phyloP scores from a whole-genome alignment of 2,329 filamentous ascomycete genomes.

The Aspergillus arachidicola region DNA sequence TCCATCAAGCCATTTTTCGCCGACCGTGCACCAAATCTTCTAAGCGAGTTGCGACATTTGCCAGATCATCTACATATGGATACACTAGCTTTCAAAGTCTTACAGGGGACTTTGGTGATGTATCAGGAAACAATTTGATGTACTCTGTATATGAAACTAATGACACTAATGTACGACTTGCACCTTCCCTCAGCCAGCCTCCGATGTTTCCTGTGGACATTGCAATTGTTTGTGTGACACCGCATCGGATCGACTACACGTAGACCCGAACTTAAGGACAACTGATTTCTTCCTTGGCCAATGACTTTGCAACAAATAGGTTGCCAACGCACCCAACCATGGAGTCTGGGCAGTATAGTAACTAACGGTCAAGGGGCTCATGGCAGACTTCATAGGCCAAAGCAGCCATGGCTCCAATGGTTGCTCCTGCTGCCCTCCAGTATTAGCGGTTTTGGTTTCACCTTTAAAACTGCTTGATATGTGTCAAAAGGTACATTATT shows the following conservation, averaged over 20 bases:
- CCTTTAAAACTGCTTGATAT: background rate
- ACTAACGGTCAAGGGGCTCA: background rate
- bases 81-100: background rate
- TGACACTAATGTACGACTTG: background rate
- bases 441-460: background rate
- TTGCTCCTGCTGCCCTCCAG: background rate
- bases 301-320: background rate
- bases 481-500: too few relatives aligned
- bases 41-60: too few relatives aligned
- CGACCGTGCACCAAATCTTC: background rate
- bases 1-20: background rate
- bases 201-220: background rate
- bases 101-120: background rate
- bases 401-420: background rate
- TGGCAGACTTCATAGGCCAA: background rate
- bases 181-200: background rate
- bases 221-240: constrained; percentile 5
- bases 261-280: background rate
- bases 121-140: background rate
- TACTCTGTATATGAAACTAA: background rate
- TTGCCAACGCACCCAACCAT: background rate
- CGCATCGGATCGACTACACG: background rate
- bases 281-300: background rate
- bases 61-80: too few relatives aligned
- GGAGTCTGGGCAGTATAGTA: background rate